Evolutionary conservation across 108 stramenopile genomes (phyloP), one percentile per base, ranked within the genome.

Genomic region (Pseudonitzschia pungens): DNA sequence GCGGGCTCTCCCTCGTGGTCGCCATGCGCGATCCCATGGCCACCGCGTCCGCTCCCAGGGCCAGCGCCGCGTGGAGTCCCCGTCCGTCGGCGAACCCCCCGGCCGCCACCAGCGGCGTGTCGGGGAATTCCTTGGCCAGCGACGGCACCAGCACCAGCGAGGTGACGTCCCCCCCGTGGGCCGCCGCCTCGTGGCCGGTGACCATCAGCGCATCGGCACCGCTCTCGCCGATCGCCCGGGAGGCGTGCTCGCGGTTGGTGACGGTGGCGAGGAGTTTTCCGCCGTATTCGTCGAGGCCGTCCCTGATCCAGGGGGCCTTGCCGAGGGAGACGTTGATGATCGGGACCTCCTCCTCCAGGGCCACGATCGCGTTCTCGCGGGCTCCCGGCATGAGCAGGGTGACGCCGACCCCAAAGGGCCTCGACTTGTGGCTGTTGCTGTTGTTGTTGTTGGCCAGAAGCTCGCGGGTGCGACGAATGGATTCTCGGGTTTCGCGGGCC

Each of bases 161-260:
- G 4, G 92, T 90, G 8, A 93, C 92, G 74, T 93, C 91, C 16
- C 95, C 92, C 10, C 95, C 95, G 71, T 96, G 95, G 15, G 95
- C 95, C 0, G 95, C 95, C n/a, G 95, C 95, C 74, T 96, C 95
- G 64, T 96, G 92, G 4, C 95, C 95, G 2, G 95, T 96, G 3
- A 87, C 84, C 87, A 96, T 86, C 41, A 96, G 68, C 0, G 92
- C 92, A 84, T 96, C 92, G 20, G 92, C 92, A 9, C 92, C 92
- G 2, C 85, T n/a, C n/a, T n/a, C 68, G 21, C 90, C 82, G 45
- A 78, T 20, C 6, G 92, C 94, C 3, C 79, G 77, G 36, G 74
- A 50, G 7, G 95, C 95, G 68, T 96, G 95, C 45, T 89, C 83
- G 12, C 77, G 78, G 71, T 89, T 92, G 20, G 90, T 91, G 6